Evolutionary conservation across 306 rosid species (phyloP).

Genomic region (Hippophae tibetana): DNA sequence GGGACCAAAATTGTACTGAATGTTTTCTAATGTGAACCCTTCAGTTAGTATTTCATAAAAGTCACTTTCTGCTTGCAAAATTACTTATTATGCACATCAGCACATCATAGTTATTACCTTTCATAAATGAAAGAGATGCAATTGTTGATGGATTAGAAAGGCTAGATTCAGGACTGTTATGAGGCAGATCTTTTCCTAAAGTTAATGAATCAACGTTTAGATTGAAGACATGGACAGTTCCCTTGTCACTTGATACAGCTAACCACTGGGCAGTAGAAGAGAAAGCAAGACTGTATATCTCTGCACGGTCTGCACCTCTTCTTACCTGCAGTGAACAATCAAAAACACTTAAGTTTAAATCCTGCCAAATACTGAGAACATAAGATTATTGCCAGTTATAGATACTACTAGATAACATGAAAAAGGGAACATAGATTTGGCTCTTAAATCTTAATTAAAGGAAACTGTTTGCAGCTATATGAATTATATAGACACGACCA

Average conservation of each 20-base stretch:
- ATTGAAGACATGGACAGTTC: slow-evolving; percentile 87
- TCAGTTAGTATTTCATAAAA: too few species aligned
- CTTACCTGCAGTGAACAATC: slow-evolving; percentile 47
- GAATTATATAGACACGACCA: too few species aligned
- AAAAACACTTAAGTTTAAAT: background rate
- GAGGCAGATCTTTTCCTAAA: slow-evolving; percentile 37
- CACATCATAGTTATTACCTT: slow-evolving; percentile 31
- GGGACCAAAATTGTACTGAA: too few species aligned
- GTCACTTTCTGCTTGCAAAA: too few species aligned
- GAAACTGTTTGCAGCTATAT: too few species aligned
- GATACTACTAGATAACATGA: too few species aligned
- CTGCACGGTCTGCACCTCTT: slow-evolving; percentile 94
- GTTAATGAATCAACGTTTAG: slow-evolving; percentile 57
- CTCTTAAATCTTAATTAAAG: too few species aligned
- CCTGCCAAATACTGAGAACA: background rate
- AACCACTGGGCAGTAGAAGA: slow-evolving; percentile 85
- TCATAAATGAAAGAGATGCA: slow-evolving; percentile 56
- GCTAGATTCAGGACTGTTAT: slow-evolving; percentile 27
- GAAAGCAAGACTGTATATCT: slow-evolving; percentile 78
- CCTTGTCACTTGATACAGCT: slow-evolving; percentile 96
- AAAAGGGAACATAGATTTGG: too few species aligned
- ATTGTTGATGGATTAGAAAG: slow-evolving; percentile 37
- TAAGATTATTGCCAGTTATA: too few species aligned
- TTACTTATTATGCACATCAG: background rate
- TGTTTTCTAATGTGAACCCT: too few species aligned